These are phyloP conservation scores for Phytophthora colocasiae DNA, from an alignment of 352 stramenopile genomes.

Conservation along the genomic window DNA sequence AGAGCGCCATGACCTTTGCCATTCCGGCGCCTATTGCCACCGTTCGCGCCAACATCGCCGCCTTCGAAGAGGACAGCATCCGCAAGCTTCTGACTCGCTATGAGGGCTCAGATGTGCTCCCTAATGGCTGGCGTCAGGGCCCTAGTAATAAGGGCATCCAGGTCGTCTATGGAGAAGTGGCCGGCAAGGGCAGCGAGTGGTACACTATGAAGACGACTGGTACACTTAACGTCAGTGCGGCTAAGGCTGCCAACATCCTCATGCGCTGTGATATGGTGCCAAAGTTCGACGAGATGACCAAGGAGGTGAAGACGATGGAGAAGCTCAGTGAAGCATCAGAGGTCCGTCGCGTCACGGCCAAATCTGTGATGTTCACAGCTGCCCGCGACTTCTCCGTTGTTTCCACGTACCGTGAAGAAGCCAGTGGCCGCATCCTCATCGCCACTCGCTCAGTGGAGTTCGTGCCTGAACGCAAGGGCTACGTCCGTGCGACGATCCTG, in stretches of 20 bases:
- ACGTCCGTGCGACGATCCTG: conserved; percentile 49
- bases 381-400: conserved; percentile 78
- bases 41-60: conserved; percentile 55
- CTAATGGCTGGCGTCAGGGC: conserved; percentile 70
- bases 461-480: conserved; percentile 56
- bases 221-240: conserved; percentile 60
- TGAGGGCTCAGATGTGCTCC: conserved; percentile 63
- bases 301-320: conserved; percentile 68
- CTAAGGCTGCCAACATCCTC: conserved; percentile 60
- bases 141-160: conserved; percentile 75
- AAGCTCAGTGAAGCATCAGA: conserved; percentile 71
- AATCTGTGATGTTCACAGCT: conserved; percentile 81
- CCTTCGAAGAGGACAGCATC: conserved; percentile 68
- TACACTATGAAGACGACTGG: conserved; percentile 79
- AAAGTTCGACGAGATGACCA: conserved; percentile 86
- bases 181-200: conserved; percentile 59
- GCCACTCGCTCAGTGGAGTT: conserved; percentile 78
- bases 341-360: conserved; percentile 64
- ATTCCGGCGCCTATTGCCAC: conserved; percentile 61
- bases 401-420: conserved; percentile 58
- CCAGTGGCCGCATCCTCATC: conserved; percentile 65
- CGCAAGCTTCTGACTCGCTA: conserved; percentile 63
- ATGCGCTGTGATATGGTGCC: conserved; percentile 66
- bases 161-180: conserved; percentile 72
- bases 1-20: conserved; percentile 32